Evolutionary conservation across 1,139 yeast genomes (phyloP), one percentile per base, ranked within the genome.

Genomic region (Yamadazyma mexicana): DNA sequence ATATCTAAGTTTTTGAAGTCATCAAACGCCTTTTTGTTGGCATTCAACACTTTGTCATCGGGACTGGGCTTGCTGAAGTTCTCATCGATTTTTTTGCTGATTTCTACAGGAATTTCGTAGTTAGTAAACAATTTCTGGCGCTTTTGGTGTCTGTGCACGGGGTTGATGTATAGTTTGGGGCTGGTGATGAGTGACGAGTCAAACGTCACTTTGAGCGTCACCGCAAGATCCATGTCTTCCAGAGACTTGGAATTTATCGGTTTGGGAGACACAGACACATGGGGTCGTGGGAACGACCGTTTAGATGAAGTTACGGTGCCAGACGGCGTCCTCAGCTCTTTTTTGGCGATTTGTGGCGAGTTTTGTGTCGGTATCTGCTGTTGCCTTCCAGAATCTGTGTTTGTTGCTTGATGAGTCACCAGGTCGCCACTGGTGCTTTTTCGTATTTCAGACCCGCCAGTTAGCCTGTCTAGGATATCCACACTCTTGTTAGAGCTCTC

Each of bases 41-140:
- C 89, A 37, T 69, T 62, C 37, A 77, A 57, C 8, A 85, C 74
- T 39, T 73, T 63, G 54, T 88, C 96, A 62, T 89, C 98, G 2
- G 97, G 97, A 51, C 95, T 85, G 11, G 89, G 91, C 44, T 72
- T 66, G 16, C 62, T 59, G 55, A 89, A 89, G 46, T 83, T 86
- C 32, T 68, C 56, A 34, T 72, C 66, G 6, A 77, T 77, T 54
- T 74, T 72, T 45, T 66, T 66, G 38, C 59, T 59, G 49, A 56
- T 64, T 57, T 64, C 67, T 54, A 66, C 47, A 66, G 73, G 66
- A 61, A 81, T 66, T 62, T 73, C 70, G 44, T 57, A 52, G 74
- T 67, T 62, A 70, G 75, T 68, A 69, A 65, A 58, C 40, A 65
- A 64, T 38, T 54, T 15, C 16, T 28, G 24, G 3, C 29, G 33